Evolutionary conservation across 352 stramenopile genomes (phyloP), one percentile per base, ranked within the genome.

Genomic region (Sclerospora graminicola): DNA sequence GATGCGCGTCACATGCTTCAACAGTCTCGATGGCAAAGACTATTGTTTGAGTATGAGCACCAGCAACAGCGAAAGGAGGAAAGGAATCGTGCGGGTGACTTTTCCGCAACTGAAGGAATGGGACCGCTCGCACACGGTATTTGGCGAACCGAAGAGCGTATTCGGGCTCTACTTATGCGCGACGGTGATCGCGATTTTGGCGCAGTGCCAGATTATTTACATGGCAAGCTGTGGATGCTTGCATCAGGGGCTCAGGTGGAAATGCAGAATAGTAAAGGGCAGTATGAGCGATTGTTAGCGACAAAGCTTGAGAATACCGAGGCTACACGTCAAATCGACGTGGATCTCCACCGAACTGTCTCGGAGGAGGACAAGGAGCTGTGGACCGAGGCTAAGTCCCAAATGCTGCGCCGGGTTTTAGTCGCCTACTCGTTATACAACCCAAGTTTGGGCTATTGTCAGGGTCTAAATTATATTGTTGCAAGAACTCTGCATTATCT

Each of bases 381-480:
- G 4, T 91, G 78, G 79, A 84, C 47, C 6, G 63, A 84, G 0
- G 73, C 75, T 18, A 82, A 87, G 41, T 78, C 67, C 6, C 50
- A 60, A 11, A 81, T 81, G 62, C 77, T 95, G 62, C 75, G 79
- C 1, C 66, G 74, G 8, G 63, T 95, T 31, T 60, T 95, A n/a
- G 69, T 93, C 11, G 82, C 83, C 8, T 93, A 93, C 38, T 81
- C 80, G 5, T 72, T 71, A 10, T 82, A 82, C 54, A 92, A 94
- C 49, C 73, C 77, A 10, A 68, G 62, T 41, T 54, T 93, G 3
- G 82, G 81, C 2, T 95, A 95, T 55, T 93, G 82, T 43, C 83
- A 95, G 43, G 83, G 83, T 3, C 41, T 95, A 31, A 95, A 95
- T 61, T 92, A 89, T 48, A 88, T 95, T 41, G 82, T 83, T 14